Percentiles rank a stretch among this genome's conserved stretches.
Conservation (phyloP, 495 filamentous ascomycete genomes). For the Thozetella sp. region DNA sequence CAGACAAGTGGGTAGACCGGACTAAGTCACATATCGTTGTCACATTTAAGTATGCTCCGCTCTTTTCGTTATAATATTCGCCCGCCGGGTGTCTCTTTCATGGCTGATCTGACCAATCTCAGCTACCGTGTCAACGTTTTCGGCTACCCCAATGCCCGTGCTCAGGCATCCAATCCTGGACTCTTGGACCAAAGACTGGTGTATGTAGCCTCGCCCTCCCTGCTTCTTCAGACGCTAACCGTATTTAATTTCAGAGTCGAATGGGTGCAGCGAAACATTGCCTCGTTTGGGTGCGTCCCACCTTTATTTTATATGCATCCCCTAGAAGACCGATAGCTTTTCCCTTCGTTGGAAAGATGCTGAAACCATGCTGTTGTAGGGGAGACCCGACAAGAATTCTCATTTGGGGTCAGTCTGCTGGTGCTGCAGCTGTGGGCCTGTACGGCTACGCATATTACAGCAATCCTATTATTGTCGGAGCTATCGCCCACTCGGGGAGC, state of each 20-base stretch:
- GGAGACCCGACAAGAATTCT: slow-evolving; percentile 43
- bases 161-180: slow-evolving; percentile 40
- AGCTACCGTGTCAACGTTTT: slow-evolving; percentile 36
- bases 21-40: slow-evolving; percentile 34
- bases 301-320: not conserved
- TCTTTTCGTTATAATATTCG: no score
- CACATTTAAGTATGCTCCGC: slow-evolving; percentile 20
- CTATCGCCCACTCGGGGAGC: slow-evolving; percentile 56
- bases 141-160: slow-evolving; percentile 33
- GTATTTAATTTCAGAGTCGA: slow-evolving; percentile 29
- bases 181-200: slow-evolving; percentile 53
- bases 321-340: slow-evolving; percentile 22
- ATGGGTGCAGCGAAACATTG: slow-evolving; percentile 53
- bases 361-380: no score
- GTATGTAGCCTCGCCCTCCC: not conserved
- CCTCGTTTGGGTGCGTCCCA: slow-evolving; percentile 52
- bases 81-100: no score
- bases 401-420: slow-evolving; percentile 48
- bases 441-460: slow-evolving; percentile 42
- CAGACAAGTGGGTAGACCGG: slow-evolving; percentile 30
- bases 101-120: no score
- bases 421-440: slow-evolving; percentile 43
- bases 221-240: not conserved
- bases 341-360: no score
- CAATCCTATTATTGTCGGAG: slow-evolving; percentile 38